phyloP scores from a whole-genome alignment of 176 grass and related monocot species.

The barley (Hordeum vulgare) region DNA sequence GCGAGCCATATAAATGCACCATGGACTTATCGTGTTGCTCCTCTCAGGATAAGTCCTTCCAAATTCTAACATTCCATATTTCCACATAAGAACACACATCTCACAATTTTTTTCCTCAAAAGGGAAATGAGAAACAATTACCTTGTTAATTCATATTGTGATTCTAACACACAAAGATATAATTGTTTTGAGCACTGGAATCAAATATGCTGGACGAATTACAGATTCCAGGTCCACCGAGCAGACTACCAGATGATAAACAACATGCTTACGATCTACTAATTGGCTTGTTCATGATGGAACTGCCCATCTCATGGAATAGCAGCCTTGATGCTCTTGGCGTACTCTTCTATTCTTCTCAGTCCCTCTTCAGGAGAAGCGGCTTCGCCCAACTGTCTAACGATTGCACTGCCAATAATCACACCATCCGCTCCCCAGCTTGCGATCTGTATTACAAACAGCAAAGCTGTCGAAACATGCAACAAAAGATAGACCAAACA shows the following conservation, averaged over 20 bases:
- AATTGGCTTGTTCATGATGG: neutral
- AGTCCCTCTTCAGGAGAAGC: conserved; percentile 72
- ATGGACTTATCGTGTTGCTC: conserved; percentile 17
- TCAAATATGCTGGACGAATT: neutral
- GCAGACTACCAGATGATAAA: neutral
- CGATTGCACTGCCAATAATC: conserved; percentile 90
- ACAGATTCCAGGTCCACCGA: neutral
- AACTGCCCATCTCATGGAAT: conserved; percentile 37
- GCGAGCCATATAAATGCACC: neutral
- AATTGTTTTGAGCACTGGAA: neutral
- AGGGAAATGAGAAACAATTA: neutral
- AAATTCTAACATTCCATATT: conserved; percentile 16
- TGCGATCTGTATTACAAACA: conserved; percentile 38
- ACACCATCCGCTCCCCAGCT: conserved; percentile 94
- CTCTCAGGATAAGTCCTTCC: neutral
- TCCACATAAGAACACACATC: neutral
- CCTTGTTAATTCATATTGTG: neutral
- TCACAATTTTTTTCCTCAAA: neutral
- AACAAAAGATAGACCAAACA: neutral
- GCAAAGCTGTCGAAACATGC: neutral
- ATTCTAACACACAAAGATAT: neutral
- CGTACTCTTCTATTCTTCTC: conserved; percentile 62
- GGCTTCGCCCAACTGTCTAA: conserved; percentile 69
- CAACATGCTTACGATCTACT: neutral
- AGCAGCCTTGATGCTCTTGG: conserved; percentile 67